Evolutionary conservation across 2,329 filamentous ascomycete genomes (phyloP), one percentile per base, ranked within the genome.

Genomic region (Xylaria multiplex): DNA sequence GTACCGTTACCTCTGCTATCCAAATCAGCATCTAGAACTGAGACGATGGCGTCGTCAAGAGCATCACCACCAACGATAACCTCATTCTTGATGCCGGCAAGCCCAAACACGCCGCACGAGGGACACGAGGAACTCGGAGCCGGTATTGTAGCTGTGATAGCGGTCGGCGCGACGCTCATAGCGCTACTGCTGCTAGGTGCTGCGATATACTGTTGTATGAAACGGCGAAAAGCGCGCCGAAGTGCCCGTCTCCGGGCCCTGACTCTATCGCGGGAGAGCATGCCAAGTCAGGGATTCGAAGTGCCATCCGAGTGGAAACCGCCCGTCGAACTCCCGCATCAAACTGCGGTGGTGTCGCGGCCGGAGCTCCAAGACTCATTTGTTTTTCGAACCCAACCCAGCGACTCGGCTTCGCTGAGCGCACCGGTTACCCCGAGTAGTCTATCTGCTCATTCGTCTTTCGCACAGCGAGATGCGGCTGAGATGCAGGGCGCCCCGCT

Each of bases 301-400:
- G 62, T 27, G 3, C 14, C 48, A 3, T 46, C 9, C 6, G 48
- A 60, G 49, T 53, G 58, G 57, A 59, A 59, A 13, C 57, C 57
- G 35, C 57, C 57, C 46, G 24, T 52, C n/a, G 57, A 52, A 11
- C 46, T 52, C 14, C 57, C 57, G 35, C 46, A 52, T 24, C 48
- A 59, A 7, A 53, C 6, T 19, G 22, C 9, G 35, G 7, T n/a
- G 13, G 2, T 22, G 2, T 55, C 16, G 24, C 54, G 19, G 14
- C 37, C 40, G 30, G 55, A 64, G 22, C 55, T 54, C 9, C 22
- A 54, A 40, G 37, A 58, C 11, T 53, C 54, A 3, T 9, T 16
- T 22, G 16, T 40, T 8, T 27, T 40, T 14, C 46, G 37, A 16
- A 7, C 53, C 9, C 45, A 50, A 5, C 13, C 30, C 3, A 24